These are phyloP conservation scores for Dentiscutata heterogama DNA, from an alignment of 371 early-diverging fungal species.

Conservation along the genomic window DNA sequence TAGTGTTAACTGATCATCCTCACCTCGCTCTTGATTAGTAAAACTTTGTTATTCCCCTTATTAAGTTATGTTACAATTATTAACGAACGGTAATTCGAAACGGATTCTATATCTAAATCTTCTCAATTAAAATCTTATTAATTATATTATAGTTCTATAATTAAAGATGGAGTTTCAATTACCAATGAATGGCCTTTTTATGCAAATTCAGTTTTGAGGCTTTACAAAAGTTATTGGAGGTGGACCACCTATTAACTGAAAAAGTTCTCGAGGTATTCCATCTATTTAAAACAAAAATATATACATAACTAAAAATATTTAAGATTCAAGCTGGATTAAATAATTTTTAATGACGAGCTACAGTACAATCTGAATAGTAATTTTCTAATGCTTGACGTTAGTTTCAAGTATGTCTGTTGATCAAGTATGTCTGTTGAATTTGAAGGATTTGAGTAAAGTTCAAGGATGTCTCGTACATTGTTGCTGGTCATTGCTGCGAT, in stretches of 20 bases:
- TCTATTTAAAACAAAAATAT: slow-evolving; percentile 54
- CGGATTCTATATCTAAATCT: no score
- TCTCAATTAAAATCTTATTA: background rate
- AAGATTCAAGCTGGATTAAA: background rate
- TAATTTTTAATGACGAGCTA: no score
- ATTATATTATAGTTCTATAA: background rate
- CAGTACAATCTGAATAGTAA: no score
- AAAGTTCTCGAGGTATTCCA: slow-evolving; percentile 74
- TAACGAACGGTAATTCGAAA: no score
- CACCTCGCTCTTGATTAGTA: background rate
- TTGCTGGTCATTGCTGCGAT: background rate
- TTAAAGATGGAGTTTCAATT: background rate
- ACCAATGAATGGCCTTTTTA: slow-evolving; percentile 74
- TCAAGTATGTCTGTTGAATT: background rate
- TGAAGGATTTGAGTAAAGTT: background rate
- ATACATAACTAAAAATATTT: background rate
- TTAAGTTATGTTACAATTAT: no score
- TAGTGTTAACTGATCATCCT: background rate
- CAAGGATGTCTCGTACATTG: slow-evolving; percentile 35
- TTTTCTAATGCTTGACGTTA: background rate
- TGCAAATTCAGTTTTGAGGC: slow-evolving; percentile 77
- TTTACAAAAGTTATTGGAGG: slow-evolving; percentile 73
- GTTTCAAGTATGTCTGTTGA: no score
- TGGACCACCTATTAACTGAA: slow-evolving; percentile 75
- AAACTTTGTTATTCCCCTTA: no score